Base-by-base conservation (phyloP, 306 rosid genomes). In the Ziziphus jujuba region DNA sequence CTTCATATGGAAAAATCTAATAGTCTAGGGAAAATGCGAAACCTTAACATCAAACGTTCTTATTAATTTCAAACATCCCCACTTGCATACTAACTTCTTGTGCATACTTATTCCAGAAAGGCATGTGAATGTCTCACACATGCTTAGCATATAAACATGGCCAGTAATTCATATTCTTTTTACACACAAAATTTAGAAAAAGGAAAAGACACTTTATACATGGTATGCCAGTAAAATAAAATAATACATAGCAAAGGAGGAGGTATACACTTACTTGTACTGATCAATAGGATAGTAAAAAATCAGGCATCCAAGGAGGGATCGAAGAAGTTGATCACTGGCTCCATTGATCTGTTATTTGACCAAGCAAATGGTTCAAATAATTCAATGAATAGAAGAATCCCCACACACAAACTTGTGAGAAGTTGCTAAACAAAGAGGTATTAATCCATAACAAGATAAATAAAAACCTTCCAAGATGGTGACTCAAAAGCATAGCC, bases 241-340 rank as follows among this genome's bases (percentile, higher is more conserved):
- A 66, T 14, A 25, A 4, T 9, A 16, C 21, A 12, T 43, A 9
- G 3, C 24, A 16, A 67, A 53, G 53, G 24, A 8, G 47, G 66
- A 70, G 59, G 56, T 38, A 23, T 23, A 23, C 48, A 65, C 79
- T 60, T 82, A 93, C 99, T 68, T 88, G 72, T 93, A 93, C 71
- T 93, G 97, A 71, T 88, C 95, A 59, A 90, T 69, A 13, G 99
- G 99, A 87, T 90, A 93, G 85, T 90, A 93, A 71, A 88, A 91
- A 86, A 93, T 77, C 83, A 86, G 83, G 80, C 99, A 86, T 60
- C 96, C 97, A 56, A 93, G 92, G 62, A 93, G 86, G 72, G 96
- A 88, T 36, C 99, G 90, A 67, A 90, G 95, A 83, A 93, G 95
- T 84, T 90, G 92, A 86, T 86, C 99, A 75, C 89, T 97, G 67